Percentiles rank a stretch among this genome's conserved stretches.
Conservation (phyloP, 1,284 basidiomycete genomes). For the Boletus albobrunnescens region DNA sequence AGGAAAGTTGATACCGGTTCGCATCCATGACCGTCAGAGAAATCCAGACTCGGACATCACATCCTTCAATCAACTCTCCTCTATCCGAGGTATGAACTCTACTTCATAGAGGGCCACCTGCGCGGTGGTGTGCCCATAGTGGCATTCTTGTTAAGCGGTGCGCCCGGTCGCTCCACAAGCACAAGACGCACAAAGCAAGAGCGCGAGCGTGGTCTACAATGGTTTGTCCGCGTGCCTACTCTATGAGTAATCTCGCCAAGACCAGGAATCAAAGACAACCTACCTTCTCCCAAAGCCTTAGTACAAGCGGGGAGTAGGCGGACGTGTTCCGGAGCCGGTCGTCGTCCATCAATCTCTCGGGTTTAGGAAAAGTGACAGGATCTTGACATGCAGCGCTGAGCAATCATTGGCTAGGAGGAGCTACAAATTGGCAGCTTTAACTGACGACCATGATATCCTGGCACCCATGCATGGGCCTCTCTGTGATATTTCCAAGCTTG, state of each 20-base stretch:
- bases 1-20: too few relatives aligned
- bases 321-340: conserved; percentile 46
- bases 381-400: conserved; percentile 51
- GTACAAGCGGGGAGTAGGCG: conserved; percentile 44
- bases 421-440: not conserved
- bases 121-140: conserved; percentile 10
- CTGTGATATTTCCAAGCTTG: too few relatives aligned
- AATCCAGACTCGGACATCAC: not conserved
- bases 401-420: not conserved
- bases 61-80: conserved; percentile 5
- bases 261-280: not conserved
- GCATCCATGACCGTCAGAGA: not conserved
- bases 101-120: conserved; percentile 14
- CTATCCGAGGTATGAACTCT: conserved; percentile 17
- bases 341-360: conserved; percentile 53
- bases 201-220: conserved; percentile 18
- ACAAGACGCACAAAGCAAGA: conserved; percentile 26
- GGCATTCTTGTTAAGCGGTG: conserved; percentile 11
- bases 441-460: conserved; percentile 38
- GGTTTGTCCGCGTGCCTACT: conserved; percentile 18
- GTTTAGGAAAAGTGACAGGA: conserved; percentile 53
- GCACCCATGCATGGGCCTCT: conserved; percentile 35
- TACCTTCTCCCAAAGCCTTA: conserved; percentile 62
- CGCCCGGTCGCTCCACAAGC: conserved; percentile 13
- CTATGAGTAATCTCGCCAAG: conserved; percentile 1